phyloP scores from a whole-genome alignment of 2,329 filamentous ascomycete species.

The Byssochlamys sp. region DNA sequence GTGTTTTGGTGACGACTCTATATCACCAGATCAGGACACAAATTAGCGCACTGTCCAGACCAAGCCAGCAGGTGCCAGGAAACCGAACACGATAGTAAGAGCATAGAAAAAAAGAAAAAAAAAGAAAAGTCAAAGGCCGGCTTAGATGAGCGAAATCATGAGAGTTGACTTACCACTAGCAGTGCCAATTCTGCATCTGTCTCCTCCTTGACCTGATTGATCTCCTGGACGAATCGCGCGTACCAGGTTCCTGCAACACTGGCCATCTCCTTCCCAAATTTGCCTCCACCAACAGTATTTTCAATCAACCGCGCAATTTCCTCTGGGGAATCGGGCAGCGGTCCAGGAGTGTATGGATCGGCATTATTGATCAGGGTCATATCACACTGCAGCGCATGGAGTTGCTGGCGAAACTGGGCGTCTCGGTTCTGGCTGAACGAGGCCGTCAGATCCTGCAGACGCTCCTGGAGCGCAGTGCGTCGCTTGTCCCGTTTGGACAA shows the following conservation, averaged over 20 bases:
- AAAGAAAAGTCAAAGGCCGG: neutral
- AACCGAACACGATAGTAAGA: neutral
- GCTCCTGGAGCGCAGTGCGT: slow-evolving; percentile 70
- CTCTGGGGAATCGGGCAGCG: slow-evolving; percentile 57
- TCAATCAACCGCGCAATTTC: slow-evolving; percentile 57
- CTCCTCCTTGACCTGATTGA: slow-evolving; percentile 80
- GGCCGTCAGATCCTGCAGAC: slow-evolving; percentile 63
- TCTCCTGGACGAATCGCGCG: slow-evolving; percentile 70
- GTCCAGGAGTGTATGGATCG: slow-evolving; percentile 64
- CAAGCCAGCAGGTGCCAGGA: neutral
- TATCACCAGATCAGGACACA: slow-evolving; percentile 2
- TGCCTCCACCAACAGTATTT: slow-evolving; percentile 47
- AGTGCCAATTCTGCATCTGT: slow-evolving; percentile 73
- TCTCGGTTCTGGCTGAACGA: slow-evolving; percentile 74
- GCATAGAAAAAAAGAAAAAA: neutral
- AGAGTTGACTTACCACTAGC: slow-evolving; percentile 57
- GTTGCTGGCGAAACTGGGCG: slow-evolving; percentile 74
- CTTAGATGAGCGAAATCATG: neutral
- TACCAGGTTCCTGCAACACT: slow-evolving; percentile 68
- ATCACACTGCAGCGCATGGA: slow-evolving; percentile 85
- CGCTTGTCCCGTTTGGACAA: slow-evolving; percentile 83
- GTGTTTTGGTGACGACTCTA: slow-evolving; percentile 50
- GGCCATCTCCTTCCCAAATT: slow-evolving; percentile 58
- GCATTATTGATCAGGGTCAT: slow-evolving; percentile 77
- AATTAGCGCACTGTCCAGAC: slow-evolving; percentile 2